Evolutionary conservation across 768 basidiomycete genomes (phyloP).

Genomic region (Piloderma croceum): DNA sequence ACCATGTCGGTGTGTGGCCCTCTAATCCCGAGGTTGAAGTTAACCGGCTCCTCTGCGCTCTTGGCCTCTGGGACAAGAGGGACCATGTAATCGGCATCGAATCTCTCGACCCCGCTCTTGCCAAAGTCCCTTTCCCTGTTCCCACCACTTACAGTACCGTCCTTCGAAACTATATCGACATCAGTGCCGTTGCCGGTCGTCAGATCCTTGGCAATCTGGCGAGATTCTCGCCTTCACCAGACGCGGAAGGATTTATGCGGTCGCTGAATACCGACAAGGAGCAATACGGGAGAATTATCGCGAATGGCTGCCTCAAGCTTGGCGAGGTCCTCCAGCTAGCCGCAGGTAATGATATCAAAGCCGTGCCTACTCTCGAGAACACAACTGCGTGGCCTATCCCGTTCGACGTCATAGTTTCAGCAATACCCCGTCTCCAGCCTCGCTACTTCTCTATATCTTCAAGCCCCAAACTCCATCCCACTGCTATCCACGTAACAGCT

Average conservation of each 20-base stretch:
- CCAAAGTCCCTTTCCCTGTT: constrained; percentile 98
- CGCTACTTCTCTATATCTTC: constrained; percentile 99
- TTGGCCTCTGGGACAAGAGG: constrained; percentile 78
- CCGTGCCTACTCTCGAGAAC: constrained; percentile 57
- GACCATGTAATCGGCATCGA: constrained; percentile 86
- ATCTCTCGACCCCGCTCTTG: constrained; percentile 95
- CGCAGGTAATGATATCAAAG: constrained; percentile 67
- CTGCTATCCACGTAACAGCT: constrained; percentile 86
- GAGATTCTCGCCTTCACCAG: constrained; percentile 80
- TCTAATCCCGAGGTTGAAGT: constrained; percentile 91
- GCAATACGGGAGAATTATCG: constrained; percentile 70
- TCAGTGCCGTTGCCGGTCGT: constrained; percentile 90
- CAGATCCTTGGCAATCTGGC: constrained; percentile 85
- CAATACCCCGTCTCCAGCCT: constrained; percentile 89
- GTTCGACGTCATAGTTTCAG: constrained; percentile 94
- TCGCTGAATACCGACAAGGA: constrained; percentile 85
- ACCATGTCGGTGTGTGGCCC: constrained; percentile 97
- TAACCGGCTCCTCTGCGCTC: constrained; percentile 76
- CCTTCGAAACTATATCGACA: constrained; percentile 94
- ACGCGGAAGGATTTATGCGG: constrained; percentile 69
- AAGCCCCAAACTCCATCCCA: constrained; percentile 87
- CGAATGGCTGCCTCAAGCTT: constrained; percentile 81
- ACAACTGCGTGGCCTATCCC: constrained; percentile 88
- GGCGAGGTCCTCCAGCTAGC: constrained; percentile 91
- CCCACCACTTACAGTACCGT: constrained; percentile 93